Conservation (phyloP, 2,329 filamentous ascomycete species). For the Stemphylium beticola region DNA sequence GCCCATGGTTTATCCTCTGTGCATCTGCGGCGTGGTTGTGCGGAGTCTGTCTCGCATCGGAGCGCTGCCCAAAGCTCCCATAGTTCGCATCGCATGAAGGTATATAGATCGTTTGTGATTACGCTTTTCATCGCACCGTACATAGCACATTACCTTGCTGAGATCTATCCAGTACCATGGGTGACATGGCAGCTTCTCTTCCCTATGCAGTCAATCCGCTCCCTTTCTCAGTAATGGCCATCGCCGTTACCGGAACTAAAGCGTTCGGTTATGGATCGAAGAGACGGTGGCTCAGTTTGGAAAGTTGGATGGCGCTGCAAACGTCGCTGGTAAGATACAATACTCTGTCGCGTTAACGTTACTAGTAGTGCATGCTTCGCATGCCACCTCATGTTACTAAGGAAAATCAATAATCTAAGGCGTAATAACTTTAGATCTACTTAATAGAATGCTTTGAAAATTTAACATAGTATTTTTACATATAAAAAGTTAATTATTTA, state of each 20-base stretch:
- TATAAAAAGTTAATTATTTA: too few species aligned
- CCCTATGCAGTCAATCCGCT: constrained; percentile 6
- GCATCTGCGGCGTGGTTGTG: too few species aligned
- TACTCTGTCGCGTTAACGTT: not conserved
- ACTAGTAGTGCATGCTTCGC: too few species aligned
- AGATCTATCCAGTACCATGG: not conserved
- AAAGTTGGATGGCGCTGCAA: constrained; percentile 49
- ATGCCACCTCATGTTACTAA: too few species aligned
- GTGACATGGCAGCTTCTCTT: not conserved
- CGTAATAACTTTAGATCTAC: too few species aligned
- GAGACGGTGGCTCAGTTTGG: constrained; percentile 44
- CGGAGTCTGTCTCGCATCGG: too few species aligned
- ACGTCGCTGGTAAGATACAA: constrained; percentile 47
- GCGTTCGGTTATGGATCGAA: constrained; percentile 41
- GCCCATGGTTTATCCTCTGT: too few species aligned
- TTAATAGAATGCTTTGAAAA: too few species aligned
- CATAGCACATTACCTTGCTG: not conserved
- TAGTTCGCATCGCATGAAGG: not conserved
- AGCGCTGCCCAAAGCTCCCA: not conserved
- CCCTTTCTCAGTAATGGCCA: not conserved
- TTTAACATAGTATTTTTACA: too few species aligned
- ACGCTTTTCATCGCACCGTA: not conserved
- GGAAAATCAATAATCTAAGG: too few species aligned
- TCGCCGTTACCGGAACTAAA: constrained; percentile 5
- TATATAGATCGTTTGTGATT: not conserved